phyloP scores from a whole-genome alignment of 768 basidiomycete species.

The Podaxis carcinomalis region DNA sequence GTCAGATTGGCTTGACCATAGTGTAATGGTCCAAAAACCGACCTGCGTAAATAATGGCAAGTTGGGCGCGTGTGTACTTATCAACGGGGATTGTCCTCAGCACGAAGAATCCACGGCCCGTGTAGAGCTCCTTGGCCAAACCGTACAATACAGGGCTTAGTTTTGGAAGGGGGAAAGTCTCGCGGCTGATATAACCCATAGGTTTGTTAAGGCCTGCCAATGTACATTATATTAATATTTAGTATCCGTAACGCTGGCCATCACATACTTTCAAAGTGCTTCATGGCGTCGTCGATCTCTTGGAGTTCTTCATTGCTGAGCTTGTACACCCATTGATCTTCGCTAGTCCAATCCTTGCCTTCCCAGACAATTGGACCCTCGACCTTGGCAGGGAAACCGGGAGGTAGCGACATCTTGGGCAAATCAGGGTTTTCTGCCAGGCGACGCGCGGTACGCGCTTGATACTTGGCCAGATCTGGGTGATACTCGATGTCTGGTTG shows the following conservation, averaged over 20 bases:
- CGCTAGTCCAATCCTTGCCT: conserved; percentile 36
- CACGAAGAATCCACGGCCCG: conserved; percentile 46
- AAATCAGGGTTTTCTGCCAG: conserved; percentile 30
- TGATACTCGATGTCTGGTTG: conserved; percentile 38
- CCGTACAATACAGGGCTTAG: conserved; percentile 29
- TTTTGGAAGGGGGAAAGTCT: conserved; percentile 41
- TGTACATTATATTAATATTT: no score
- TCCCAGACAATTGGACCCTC: conserved; percentile 38
- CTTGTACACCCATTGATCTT: conserved; percentile 36
- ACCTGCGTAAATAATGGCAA: conserved; percentile 43
- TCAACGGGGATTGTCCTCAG: conserved; percentile 41
- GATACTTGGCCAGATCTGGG: conserved; percentile 34
- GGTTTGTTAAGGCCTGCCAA: conserved; percentile 1
- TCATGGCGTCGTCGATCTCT: conserved; percentile 33
- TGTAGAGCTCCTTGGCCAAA: conserved; percentile 38
- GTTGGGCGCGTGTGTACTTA: conserved; percentile 33
- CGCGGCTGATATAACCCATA: conserved; percentile 30
- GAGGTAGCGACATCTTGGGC: conserved; percentile 23
- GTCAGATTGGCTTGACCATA: not conserved
- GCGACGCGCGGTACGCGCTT: conserved; percentile 30
- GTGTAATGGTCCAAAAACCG: conserved; percentile 2
- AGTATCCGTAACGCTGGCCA: not conserved
- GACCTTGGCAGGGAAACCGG: conserved; percentile 31
- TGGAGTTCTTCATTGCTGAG: conserved; percentile 26
- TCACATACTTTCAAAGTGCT: conserved; percentile 10